Conservation (phyloP, 345 rosid genomes). For the Ricinus communis region DNA sequence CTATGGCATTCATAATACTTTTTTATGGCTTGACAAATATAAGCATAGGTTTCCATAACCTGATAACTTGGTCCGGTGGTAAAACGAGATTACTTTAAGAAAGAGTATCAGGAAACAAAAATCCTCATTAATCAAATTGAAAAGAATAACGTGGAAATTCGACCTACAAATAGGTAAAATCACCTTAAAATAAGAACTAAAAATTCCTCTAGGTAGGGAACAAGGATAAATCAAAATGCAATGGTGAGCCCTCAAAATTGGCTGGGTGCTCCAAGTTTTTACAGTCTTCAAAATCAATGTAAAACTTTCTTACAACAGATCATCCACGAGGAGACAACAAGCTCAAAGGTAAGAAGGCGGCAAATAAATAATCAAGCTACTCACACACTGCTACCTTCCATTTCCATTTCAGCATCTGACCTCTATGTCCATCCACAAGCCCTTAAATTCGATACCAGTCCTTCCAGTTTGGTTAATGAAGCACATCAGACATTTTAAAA, state of each 20-base stretch:
- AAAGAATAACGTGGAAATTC: neutral
- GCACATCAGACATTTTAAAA: no score
- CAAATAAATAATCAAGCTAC: slow-evolving; percentile 7
- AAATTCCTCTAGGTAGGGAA: neutral
- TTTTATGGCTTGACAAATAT: no score
- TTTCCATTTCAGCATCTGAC: slow-evolving; percentile 1
- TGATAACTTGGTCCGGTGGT: no score
- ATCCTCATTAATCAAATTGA: no score
- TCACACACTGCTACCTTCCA: neutral
- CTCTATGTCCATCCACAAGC: neutral
- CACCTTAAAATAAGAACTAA: neutral
- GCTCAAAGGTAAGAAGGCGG: neutral
- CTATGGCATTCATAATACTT: no score
- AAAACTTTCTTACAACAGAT: slow-evolving; percentile 10
- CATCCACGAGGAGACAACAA: neutral
- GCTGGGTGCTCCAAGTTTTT: neutral
- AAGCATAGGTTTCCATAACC: no score
- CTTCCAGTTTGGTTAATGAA: slow-evolving; percentile 10
- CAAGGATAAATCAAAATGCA: neutral
- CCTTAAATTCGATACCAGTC: neutral
- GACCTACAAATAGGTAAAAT: neutral
- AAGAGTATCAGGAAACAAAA: no score
- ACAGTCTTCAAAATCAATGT: neutral
- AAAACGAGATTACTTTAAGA: no score
- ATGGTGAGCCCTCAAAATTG: slow-evolving; percentile 13